A percentile compares a stretch with the other conserved stretches of the same genome.
These are phyloP conservation scores for Coniella lustricola DNA, from an alignment of 2,329 filamentous ascomycete species.

Conservation along the genomic window DNA sequence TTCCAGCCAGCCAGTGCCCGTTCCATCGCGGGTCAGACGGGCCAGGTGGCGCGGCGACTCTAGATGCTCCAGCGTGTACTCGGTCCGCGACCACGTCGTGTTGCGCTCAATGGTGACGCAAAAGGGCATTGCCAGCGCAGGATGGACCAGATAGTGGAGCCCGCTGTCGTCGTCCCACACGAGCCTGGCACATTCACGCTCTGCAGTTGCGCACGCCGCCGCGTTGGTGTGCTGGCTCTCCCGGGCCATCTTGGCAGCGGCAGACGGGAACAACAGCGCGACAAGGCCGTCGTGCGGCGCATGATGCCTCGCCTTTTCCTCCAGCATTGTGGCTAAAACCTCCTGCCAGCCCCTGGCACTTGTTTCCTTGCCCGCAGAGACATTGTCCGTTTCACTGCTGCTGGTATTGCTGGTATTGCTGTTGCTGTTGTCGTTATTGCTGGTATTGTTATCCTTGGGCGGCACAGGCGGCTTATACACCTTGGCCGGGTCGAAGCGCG, in stretches of 20 bases:
- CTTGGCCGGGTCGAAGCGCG: conserved; percentile 54
- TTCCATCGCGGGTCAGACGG: conserved; percentile 52
- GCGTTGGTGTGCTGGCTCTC: conserved; percentile 50
- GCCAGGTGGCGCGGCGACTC: conserved; percentile 55
- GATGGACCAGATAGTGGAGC: conserved; percentile 57
- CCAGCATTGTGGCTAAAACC: conserved; percentile 50
- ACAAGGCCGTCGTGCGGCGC: conserved; percentile 57
- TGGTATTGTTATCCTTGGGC: conserved; percentile 8
- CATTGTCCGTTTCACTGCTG: conserved; percentile 20
- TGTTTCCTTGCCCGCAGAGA: conserved; percentile 22
- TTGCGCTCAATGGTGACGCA: conserved; percentile 52
- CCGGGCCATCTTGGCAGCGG: conserved; percentile 56
- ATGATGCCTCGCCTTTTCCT: conserved; percentile 45
- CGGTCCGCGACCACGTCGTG: conserved; percentile 52
- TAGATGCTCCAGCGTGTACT: conserved; percentile 60
- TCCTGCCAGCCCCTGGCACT: conserved; percentile 48
- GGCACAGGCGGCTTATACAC: conserved; percentile 40
- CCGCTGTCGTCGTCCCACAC: conserved; percentile 61
- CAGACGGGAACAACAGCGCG: conserved; percentile 60
- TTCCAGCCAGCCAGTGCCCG: conserved; percentile 53
- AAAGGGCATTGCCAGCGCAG: conserved; percentile 56
- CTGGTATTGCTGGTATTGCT: conserved; percentile 14
- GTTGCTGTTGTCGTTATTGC: conserved; percentile 19
- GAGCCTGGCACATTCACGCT: conserved; percentile 62
- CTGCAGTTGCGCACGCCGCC: conserved; percentile 53